Conservation (phyloP, 306 rosid genomes). For the Lathyrus sativus region DNA sequence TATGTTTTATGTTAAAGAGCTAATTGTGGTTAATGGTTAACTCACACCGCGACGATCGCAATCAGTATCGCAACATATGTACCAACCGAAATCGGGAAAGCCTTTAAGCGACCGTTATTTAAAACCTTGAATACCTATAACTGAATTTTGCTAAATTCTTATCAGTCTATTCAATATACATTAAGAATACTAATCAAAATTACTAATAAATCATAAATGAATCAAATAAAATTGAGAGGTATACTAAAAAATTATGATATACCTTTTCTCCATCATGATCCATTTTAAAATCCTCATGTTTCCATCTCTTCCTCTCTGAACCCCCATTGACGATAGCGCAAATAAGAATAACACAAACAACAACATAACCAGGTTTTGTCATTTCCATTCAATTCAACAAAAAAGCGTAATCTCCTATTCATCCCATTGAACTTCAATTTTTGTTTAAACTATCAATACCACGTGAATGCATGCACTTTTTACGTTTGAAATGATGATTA, state of each 20-base stretch:
- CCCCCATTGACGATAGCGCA: conserved; percentile 50
- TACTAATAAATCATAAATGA: neutral
- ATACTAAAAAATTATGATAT: neutral
- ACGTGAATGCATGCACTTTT: neutral
- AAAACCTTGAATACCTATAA: neutral
- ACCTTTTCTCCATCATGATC: conserved; percentile 51
- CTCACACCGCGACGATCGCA: too few relatives aligned
- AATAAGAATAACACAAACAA: conserved; percentile 55
- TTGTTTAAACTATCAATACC: conserved; percentile 17
- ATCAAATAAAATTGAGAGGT: neutral
- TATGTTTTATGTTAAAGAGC: too few relatives aligned
- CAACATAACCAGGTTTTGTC: conserved; percentile 49
- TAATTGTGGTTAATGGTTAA: too few relatives aligned
- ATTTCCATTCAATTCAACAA: conserved; percentile 55
- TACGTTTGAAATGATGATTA: too few relatives aligned
- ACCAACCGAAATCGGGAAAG: too few relatives aligned
- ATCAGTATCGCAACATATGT: too few relatives aligned
- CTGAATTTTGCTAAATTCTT: neutral
- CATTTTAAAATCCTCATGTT: conserved; percentile 31
- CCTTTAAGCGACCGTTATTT: too few relatives aligned
- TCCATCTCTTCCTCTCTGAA: conserved; percentile 57
- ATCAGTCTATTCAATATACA: neutral
- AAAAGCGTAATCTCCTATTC: conserved; percentile 44
- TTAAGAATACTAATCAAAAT: conserved; percentile 1
- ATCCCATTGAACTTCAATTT: conserved; percentile 54